Evolutionary conservation across 23 red algal species (phyloP), one percentile per base, ranked within the genome.

Genomic region (Cyanidiococcus yangmingshanensis): DNA sequence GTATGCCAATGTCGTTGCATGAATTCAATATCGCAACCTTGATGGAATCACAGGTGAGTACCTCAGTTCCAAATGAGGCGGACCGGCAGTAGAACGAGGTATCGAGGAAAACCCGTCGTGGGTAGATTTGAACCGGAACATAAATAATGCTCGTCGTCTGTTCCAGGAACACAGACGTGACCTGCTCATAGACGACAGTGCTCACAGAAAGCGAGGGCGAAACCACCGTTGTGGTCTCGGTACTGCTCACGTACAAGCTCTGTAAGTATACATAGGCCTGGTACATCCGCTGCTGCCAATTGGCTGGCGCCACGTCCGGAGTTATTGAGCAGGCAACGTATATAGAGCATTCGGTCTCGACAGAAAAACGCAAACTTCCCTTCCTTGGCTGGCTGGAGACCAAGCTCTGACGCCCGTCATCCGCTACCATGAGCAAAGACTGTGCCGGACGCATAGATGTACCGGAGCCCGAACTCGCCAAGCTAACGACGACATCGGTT

Each of bases 201-300:
- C n/a, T 71, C n/a, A 71, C 32, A 29, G 63, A 27, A 7, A 32
- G n/a, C n/a, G 63, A 32, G 12, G 45, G 45, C n/a, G 63, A 32
- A 29, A 71, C 27, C 27, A 71, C 63, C 12, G 63, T 71, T 7
- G 63, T 71, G 12, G 63, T 71, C 45, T 54, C 45, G 45, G 12
- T 54, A 25, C 3, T 29, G n/a, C n/a, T 71, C 12, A 71, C 63
- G 32, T 32, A 71, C 63, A 32, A 35, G 7, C n/a, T 71, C 63
- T 71, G 63, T 29, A 71, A 29, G 7, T 32, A 35, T 30, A 71
- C 63, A 7, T 32, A 25, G 7, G 63, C 63, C 63, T 71, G 63
- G 63, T 71, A 71, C 63, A 71, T 71, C n/a, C 63, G 63, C 27
- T 71, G 16, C 27, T 71, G 63, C 63, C 63, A 71, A 29, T 71